These are phyloP conservation scores for Suhomyces bokatorum DNA, from an alignment of 1,139 yeast genomes.

Conservation along the genomic window DNA sequence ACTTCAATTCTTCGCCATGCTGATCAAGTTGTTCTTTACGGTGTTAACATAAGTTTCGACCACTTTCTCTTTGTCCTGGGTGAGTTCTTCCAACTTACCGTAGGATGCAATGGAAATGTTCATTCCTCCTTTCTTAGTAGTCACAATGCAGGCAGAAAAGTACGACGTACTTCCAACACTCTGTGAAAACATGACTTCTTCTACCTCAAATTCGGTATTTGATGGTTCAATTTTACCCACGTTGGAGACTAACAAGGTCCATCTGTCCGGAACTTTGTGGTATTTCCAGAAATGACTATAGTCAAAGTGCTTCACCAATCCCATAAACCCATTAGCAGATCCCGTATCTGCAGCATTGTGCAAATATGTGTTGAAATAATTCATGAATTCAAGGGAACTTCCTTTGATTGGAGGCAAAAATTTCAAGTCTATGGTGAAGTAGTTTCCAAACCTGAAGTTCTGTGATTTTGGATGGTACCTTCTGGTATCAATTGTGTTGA, in stretches of 20 bases:
- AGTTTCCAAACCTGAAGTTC: slow-evolving; percentile 20
- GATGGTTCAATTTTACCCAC: slow-evolving; percentile 18
- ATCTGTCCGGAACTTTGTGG: slow-evolving; percentile 12
- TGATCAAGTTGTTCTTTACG: not conserved
- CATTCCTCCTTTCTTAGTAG: slow-evolving; percentile 7
- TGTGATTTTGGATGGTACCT: slow-evolving; percentile 13
- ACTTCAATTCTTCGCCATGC: not conserved
- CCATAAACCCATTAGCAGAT: not conserved
- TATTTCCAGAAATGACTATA: slow-evolving; percentile 16
- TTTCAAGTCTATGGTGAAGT: slow-evolving; percentile 22
- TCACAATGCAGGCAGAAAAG: not conserved
- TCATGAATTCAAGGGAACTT: not conserved
- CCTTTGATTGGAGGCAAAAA: slow-evolving; percentile 17
- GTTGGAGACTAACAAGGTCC: slow-evolving; percentile 25
- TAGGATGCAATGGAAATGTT: slow-evolving; percentile 1
- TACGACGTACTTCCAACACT: slow-evolving; percentile 1
- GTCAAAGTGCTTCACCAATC: slow-evolving; percentile 16
- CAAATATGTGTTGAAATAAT: not conserved
- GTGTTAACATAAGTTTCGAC: slow-evolving; percentile 5
- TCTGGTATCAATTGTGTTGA: slow-evolving; percentile 16
- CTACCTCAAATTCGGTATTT: not conserved
- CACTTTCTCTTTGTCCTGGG: slow-evolving; percentile 3
- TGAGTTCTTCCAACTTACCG: slow-evolving; percentile 1
- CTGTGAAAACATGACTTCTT: slow-evolving; percentile 5
- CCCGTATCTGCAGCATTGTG: not conserved